These are phyloP conservation scores for Daldinia vernicosa DNA, from an alignment of 495 filamentous ascomycete genomes.

Conservation along the genomic window DNA sequence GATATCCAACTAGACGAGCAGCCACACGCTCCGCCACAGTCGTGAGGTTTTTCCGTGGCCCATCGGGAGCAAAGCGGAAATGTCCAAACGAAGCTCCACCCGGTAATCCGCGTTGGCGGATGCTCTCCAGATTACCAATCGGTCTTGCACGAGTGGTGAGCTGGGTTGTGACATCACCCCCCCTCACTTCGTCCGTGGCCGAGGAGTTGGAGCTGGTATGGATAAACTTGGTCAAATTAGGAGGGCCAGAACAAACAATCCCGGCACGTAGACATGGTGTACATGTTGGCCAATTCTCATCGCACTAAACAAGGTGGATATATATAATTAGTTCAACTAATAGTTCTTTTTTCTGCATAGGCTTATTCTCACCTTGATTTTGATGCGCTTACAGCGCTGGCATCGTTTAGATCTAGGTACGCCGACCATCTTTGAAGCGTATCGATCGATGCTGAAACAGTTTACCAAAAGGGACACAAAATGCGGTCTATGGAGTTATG, in stretches of 20 bases:
- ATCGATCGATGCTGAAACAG: conserved; percentile 8
- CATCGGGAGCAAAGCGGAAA: conserved; percentile 22
- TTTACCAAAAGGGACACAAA: conserved; percentile 16
- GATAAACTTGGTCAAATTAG: conserved; percentile 31
- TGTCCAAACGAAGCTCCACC: conserved; percentile 27
- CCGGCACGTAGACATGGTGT: conserved; percentile 30
- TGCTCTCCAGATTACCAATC: conserved; percentile 11
- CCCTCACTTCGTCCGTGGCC: background rate
- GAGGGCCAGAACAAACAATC: conserved; percentile 22
- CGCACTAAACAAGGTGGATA: conserved; percentile 13
- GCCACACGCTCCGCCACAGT: conserved; percentile 33
- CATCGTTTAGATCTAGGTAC: conserved; percentile 31
- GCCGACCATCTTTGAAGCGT: conserved; percentile 24
- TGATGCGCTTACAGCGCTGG: conserved; percentile 35
- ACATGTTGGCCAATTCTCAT: conserved; percentile 38
- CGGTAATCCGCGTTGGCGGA: conserved; percentile 16
- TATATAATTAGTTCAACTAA: background rate
- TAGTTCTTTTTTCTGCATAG: background rate
- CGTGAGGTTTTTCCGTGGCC: conserved; percentile 19
- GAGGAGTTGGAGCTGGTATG: conserved; percentile 5
- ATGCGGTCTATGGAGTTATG: conserved; percentile 4
- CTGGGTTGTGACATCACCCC: background rate
- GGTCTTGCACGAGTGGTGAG: background rate
- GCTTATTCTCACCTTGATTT: conserved; percentile 24
- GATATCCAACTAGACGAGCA: conserved; percentile 24